These are phyloP conservation scores for Neonothopanus nambi DNA, from an alignment of 1,284 basidiomycete species.

Conservation along the genomic window DNA sequence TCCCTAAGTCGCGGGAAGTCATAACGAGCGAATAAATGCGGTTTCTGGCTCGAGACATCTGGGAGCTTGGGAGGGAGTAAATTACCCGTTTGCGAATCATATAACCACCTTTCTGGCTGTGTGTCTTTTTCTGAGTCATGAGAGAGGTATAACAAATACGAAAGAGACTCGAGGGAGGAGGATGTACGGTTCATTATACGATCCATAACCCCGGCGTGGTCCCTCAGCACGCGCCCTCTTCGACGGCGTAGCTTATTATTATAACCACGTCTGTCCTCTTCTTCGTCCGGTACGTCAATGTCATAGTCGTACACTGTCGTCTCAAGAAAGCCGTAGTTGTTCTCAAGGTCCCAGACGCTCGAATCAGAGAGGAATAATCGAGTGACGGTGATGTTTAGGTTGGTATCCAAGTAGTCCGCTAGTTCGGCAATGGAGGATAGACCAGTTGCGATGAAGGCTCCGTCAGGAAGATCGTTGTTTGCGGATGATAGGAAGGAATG, in stretches of 20 bases:
- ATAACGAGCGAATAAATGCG: background rate
- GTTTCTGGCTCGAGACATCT: background rate
- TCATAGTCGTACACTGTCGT: background rate
- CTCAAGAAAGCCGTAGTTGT: slow-evolving; percentile 2
- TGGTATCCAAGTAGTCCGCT: background rate
- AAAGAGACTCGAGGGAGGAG: slow-evolving; percentile 1
- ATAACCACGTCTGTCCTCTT: slow-evolving; percentile 2
- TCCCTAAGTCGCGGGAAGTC: slow-evolving; percentile 4
- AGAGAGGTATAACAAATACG: slow-evolving; percentile 7
- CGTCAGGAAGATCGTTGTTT: background rate
- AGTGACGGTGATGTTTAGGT: background rate
- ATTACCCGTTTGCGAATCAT: background rate
- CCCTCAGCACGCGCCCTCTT: background rate
- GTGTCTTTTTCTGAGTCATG: background rate
- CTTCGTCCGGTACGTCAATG: slow-evolving; percentile 8
- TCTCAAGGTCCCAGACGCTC: background rate
- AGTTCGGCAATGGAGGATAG: background rate
- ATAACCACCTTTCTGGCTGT: background rate
- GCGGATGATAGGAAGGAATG: background rate
- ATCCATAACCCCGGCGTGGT: background rate
- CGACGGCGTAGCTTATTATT: slow-evolving; percentile 9
- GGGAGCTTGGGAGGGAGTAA: background rate
- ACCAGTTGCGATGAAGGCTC: background rate
- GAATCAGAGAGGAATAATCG: slow-evolving; percentile 7
- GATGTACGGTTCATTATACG: slow-evolving; percentile 7